Conservation (phyloP, 106 monocot genomes). For the Phalaenopsis aphrodite region DNA sequence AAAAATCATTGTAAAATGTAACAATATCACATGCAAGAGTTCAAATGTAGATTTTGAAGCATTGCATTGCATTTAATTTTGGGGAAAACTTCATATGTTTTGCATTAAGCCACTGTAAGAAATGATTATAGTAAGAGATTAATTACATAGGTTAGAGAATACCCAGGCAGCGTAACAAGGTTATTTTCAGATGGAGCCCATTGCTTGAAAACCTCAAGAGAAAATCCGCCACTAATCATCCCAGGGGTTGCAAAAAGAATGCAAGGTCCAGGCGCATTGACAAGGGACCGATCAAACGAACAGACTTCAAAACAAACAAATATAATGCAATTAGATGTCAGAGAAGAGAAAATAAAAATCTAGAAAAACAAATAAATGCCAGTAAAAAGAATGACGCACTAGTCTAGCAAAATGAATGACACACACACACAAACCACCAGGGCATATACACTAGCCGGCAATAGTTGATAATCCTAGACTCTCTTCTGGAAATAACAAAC, state of each 20-base stretch:
- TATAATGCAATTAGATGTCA: not conserved
- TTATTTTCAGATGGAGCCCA: constrained; percentile 96
- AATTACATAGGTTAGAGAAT: constrained; percentile 10
- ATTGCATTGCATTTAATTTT: not conserved
- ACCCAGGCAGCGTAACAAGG: constrained; percentile 89
- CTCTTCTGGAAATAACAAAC: not conserved
- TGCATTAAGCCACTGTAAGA: not conserved
- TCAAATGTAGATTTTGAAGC: not conserved
- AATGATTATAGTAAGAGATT: not conserved
- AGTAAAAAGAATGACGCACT: not conserved
- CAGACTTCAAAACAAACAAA: constrained; percentile 27
- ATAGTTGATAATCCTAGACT: not conserved
- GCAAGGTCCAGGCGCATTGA: constrained; percentile 86
- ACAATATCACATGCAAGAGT: not conserved
- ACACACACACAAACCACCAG: not conserved
- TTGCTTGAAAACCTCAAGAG: constrained; percentile 93
- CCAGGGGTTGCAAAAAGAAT: constrained; percentile 98
- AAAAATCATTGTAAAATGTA: not conserved
- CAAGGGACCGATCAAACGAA: constrained; percentile 72
- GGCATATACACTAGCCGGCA: not conserved
- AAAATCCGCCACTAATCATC: constrained; percentile 98
- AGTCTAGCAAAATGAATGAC: not conserved
- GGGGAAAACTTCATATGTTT: not conserved
- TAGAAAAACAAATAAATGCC: not conserved
- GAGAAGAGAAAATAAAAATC: not conserved